Evolutionary conservation across 2,329 filamentous ascomycete species (phyloP), one percentile per base, ranked within the genome.

Genomic region (Fusarium beomiforme): DNA sequence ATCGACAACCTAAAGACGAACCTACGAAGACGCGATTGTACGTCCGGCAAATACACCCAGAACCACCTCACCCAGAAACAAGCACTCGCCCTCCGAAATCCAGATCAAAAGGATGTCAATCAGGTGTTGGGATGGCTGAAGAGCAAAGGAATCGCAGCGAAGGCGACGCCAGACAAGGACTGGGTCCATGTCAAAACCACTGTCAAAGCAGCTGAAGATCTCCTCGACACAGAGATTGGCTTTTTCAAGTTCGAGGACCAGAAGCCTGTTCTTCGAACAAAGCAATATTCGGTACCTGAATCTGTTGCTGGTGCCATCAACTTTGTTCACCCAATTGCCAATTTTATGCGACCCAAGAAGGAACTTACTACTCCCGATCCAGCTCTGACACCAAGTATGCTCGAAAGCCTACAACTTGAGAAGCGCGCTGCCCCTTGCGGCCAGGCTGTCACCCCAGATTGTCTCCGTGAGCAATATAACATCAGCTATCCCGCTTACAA

Each of bases 321-420:
- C 57, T 87, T 87, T 65, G 78, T 87, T 31, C 81, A 85, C 42
- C 85, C 86, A 1, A 75, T 87, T 43, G 78, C 81, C 61, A 84
- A 87, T 78, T 87, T 87, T 61, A 83, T 86, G 81, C 78, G 79
- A 5, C 84, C 84, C 3, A 81, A 75, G 51, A 78, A 77, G 51
- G 76, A 77, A 36, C 65, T 73, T 21, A 74, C 64, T 58, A 78
- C 66, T 16, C 69, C 63, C 8, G 66, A 54, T 16, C 49, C 58
- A n/a, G 37, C 54, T 16, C 54, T 67, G 14, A 50, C 66, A 19
- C 54, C 61, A 11, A 57, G 37, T 4, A 47, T 64, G 34, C 56
- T 74, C 8, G n/a, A 55, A 8, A 57, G 29, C 10, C 29, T 67
- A 36, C 42, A 59, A 14, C 59, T 74, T 2, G 67, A 71, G 19